Percentiles rank a stretch among this genome's conserved stretches.
Conservation (phyloP, 1,139 yeast species). For the Kodamaea plutei region DNA sequence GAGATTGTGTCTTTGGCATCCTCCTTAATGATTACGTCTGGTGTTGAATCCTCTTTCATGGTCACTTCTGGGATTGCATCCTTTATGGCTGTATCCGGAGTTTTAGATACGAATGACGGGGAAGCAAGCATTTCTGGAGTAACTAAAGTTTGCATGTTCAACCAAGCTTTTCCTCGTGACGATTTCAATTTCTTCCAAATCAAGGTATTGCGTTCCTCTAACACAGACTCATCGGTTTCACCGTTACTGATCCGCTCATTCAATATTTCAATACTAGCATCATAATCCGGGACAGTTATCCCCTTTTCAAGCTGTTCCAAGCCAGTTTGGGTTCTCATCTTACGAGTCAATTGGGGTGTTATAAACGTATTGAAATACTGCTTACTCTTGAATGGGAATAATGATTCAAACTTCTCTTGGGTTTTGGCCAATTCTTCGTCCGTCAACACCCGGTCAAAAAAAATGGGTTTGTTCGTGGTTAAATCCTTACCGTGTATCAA, state of each 20-base stretch:
- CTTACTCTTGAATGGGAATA: conserved; percentile 30
- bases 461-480: conserved; percentile 26
- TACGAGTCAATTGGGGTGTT: conserved; percentile 42
- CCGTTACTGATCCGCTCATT: conserved; percentile 11
- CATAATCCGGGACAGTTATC: conserved; percentile 4
- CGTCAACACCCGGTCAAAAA: conserved; percentile 21
- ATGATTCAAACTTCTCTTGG: conserved; percentile 15
- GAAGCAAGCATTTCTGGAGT: conserved; percentile 15
- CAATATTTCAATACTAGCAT: conserved; percentile 11
- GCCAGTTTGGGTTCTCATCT: conserved; percentile 37
- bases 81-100: not conserved
- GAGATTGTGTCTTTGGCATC: no score
- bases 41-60: no score
- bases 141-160: conserved; percentile 11
- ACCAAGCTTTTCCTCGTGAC: conserved; percentile 17
- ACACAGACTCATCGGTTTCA: conserved; percentile 12
- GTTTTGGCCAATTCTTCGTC: conserved; percentile 20
- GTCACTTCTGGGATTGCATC: no score
- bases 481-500: conserved; percentile 37
- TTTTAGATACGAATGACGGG: not conserved
- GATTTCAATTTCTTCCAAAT: conserved; percentile 29
- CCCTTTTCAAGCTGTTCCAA: conserved; percentile 17
- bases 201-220: conserved; percentile 25
- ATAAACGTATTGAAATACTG: conserved; percentile 41
- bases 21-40: no score